Conservation (phyloP, 768 basidiomycete genomes). For the Russula virescens region DNA sequence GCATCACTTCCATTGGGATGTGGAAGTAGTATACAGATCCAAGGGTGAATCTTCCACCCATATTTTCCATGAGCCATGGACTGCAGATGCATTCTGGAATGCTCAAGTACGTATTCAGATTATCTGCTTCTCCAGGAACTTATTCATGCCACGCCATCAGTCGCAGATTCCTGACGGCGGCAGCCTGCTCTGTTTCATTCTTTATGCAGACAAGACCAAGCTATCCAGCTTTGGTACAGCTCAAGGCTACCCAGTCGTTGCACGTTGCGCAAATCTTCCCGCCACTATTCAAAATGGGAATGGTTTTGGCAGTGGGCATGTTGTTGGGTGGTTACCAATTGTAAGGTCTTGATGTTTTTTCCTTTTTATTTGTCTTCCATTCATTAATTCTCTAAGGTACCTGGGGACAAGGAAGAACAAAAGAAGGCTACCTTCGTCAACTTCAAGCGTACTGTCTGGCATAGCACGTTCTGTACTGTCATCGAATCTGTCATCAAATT, state of each 20-base stretch:
- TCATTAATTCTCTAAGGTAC: not conserved
- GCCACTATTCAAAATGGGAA: slow-evolving; percentile 10
- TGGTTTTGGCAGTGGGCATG: slow-evolving; percentile 15
- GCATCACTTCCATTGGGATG: not conserved
- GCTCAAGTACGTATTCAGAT: not conserved
- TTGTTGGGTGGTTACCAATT: slow-evolving; percentile 30
- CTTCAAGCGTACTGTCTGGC: slow-evolving; percentile 27
- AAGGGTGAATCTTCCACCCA: not conserved
- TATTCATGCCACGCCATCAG: too few relatives aligned
- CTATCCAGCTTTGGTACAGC: slow-evolving; percentile 23
- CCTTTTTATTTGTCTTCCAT: not conserved
- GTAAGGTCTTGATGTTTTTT: slow-evolving; percentile 2
- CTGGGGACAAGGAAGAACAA: not conserved
- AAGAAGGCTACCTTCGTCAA: slow-evolving; percentile 21
- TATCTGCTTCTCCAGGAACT: too few relatives aligned
- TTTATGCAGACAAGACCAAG: slow-evolving; percentile 26
- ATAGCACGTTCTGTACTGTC: slow-evolving; percentile 22
- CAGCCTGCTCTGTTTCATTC: slow-evolving; percentile 9
- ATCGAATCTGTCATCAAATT: slow-evolving; percentile 8
- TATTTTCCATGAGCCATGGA: slow-evolving; percentile 5
- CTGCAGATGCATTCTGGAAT: slow-evolving; percentile 4
- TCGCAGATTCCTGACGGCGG: not conserved
- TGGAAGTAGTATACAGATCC: not conserved
- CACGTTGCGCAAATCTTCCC: slow-evolving; percentile 20
- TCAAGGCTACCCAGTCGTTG: slow-evolving; percentile 25